A percentile compares a stretch with the other conserved stretches of the same genome.
Conservation (phyloP, 2,329 filamentous ascomycete genomes). For the Falciphora oryzae region DNA sequence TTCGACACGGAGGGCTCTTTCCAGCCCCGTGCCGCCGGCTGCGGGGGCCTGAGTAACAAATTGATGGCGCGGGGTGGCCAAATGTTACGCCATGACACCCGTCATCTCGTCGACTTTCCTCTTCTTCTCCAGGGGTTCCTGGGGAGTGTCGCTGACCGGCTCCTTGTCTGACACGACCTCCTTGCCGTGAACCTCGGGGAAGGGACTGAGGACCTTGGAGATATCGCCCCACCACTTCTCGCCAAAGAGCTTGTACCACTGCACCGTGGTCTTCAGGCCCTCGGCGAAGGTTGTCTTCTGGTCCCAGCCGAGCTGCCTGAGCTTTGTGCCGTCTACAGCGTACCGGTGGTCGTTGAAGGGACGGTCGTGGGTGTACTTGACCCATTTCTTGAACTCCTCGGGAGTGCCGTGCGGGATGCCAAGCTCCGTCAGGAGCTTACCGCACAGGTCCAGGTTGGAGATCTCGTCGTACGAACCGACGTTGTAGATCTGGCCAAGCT, state of each 20-base stretch:
- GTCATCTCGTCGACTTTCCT: constrained; percentile 8
- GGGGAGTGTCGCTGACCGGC: constrained; percentile 26
- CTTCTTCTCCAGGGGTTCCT: constrained; percentile 14
- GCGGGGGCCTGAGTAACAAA: too few relatives aligned
- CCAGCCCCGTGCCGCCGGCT: too few relatives aligned
- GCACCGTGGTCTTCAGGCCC: constrained; percentile 58
- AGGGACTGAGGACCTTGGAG: constrained; percentile 61
- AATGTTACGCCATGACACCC: not conserved
- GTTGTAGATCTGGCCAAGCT: constrained; percentile 73
- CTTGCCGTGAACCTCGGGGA: constrained; percentile 52
- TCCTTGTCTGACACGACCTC: constrained; percentile 50
- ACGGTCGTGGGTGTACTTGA: constrained; percentile 70
- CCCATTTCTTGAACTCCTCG: constrained; percentile 55
- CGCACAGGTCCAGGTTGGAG: constrained; percentile 65
- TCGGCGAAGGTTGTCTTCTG: constrained; percentile 60
- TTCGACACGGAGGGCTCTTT: too few relatives aligned
- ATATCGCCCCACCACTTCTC: constrained; percentile 70
- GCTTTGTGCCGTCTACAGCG: constrained; percentile 64
- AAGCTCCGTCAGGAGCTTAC: constrained; percentile 58
- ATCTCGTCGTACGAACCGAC: constrained; percentile 74
- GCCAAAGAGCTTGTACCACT: constrained; percentile 64
- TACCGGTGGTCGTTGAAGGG: constrained; percentile 75
- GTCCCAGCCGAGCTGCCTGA: constrained; percentile 61
- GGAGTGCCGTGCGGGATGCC: constrained; percentile 44
- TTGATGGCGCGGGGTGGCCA: too few relatives aligned